Evolutionary conservation across 1,284 basidiomycete genomes (phyloP).

Genomic region (Naganishia sp.): DNA sequence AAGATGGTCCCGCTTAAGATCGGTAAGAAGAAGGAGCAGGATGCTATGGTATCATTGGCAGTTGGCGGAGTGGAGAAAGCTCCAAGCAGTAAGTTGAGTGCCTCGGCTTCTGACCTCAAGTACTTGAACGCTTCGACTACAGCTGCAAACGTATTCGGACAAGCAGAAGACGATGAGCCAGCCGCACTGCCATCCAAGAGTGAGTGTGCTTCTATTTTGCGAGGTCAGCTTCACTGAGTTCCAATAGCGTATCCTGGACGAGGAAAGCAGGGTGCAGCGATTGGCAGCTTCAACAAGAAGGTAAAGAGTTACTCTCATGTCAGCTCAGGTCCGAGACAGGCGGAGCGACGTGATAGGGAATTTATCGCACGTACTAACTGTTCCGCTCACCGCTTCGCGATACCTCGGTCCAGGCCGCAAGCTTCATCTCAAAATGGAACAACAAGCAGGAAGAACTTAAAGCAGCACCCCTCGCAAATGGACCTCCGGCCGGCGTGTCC

Average conservation of each 20-base stretch:
- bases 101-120: neutral
- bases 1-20: conserved; percentile 33
- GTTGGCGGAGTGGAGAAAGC: conserved; percentile 13
- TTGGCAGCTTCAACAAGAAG: conserved; percentile 85
- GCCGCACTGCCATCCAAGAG: conserved; percentile 52
- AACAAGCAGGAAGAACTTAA: conserved; percentile 84
- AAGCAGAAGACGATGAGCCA: conserved; percentile 65
- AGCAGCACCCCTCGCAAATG: conserved; percentile 61
- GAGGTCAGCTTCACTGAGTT: neutral
- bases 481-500: conserved; percentile 38
- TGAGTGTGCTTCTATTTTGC: conserved; percentile 35
- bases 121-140: neutral
- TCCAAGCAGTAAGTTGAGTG: neutral
- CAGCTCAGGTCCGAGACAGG: too few species aligned
- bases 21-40: conserved; percentile 43
- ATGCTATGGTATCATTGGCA: conserved; percentile 44
- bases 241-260: conserved; percentile 41
- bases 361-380: too few species aligned
- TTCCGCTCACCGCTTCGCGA: too few species aligned
- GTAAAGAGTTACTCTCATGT: conserved; percentile 54
- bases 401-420: conserved; percentile 64
- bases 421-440: conserved; percentile 93
- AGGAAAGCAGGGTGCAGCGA: conserved; percentile 70
- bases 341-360: too few species aligned
- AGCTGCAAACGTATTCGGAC: conserved; percentile 41